phyloP scores from a whole-genome alignment of 2,329 filamentous ascomycete genomes.

The Whalleya microplaca region DNA sequence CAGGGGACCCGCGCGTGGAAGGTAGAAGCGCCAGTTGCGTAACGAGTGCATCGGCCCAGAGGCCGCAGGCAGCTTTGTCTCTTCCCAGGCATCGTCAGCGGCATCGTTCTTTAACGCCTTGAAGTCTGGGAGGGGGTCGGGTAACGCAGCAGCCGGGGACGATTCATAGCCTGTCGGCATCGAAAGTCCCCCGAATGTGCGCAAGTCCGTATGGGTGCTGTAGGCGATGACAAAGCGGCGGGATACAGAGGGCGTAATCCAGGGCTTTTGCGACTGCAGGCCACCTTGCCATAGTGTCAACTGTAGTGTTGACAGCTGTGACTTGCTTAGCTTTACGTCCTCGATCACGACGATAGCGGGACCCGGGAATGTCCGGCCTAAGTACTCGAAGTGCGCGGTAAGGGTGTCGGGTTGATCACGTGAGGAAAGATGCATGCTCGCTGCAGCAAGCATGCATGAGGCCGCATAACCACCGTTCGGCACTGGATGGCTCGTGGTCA shows the following conservation, averaged over 20 bases:
- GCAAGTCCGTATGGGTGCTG: constrained; percentile 16
- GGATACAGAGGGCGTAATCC: constrained; percentile 18
- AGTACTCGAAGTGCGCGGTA: constrained; percentile 29
- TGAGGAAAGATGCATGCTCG: constrained; percentile 21
- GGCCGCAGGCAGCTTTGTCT: constrained; percentile 1
- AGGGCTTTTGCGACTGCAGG: constrained; percentile 12
- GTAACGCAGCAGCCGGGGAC: constrained; percentile 2
- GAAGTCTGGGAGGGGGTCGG: constrained; percentile 20
- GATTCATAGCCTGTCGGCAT: constrained; percentile 18
- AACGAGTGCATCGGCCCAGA: constrained; percentile 22
- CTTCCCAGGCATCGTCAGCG: constrained; percentile 27
- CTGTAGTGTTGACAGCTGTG: constrained; percentile 29
- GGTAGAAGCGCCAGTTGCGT: constrained; percentile 24
- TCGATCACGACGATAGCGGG: constrained; percentile 27
- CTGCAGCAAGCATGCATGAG: constrained; percentile 29
- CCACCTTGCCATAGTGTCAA: constrained; percentile 30
- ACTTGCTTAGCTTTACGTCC: constrained; percentile 29
- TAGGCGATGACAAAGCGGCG: constrained; percentile 19
- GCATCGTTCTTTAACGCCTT: constrained; percentile 7
- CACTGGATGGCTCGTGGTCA: constrained; percentile 17
- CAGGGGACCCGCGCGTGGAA: constrained; percentile 10
- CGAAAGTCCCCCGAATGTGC: constrained; percentile 7
- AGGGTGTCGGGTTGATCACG: constrained; percentile 17
- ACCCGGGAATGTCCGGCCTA: constrained; percentile 17
- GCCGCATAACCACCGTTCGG: constrained; percentile 34